Conservation (phyloP, 805 yeast genomes). For the Metschnikowia shivogae region DNA sequence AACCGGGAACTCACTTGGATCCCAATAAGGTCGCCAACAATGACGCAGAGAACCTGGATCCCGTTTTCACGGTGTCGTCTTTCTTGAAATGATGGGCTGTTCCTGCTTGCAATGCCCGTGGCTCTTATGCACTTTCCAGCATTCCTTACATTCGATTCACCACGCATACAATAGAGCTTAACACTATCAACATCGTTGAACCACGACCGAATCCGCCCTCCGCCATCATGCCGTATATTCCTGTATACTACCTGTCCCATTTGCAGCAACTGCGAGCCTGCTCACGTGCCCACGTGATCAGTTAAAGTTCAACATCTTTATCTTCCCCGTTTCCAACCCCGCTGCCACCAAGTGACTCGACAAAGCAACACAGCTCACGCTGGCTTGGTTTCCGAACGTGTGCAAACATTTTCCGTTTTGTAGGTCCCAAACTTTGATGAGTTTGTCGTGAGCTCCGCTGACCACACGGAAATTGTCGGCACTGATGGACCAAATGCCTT, state of each 20-base stretch:
- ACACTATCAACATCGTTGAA: too few species aligned
- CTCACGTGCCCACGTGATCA: not conserved
- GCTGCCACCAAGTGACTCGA: slow-evolving; percentile 88
- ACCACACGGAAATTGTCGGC: slow-evolving; percentile 94
- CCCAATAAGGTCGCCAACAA: not conserved
- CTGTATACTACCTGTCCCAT: not conserved
- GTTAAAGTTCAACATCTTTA: slow-evolving; percentile 55
- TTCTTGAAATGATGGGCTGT: slow-evolving; percentile 7
- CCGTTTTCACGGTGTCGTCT: slow-evolving; percentile 14
- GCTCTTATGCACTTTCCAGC: too few species aligned
- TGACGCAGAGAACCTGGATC: not conserved
- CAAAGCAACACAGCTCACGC: slow-evolving; percentile 67
- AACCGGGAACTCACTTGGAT: slow-evolving; percentile 4
- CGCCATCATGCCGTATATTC: too few species aligned
- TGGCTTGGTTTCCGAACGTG: slow-evolving; percentile 72
- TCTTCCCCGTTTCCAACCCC: slow-evolving; percentile 85
- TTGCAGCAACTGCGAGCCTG: not conserved
- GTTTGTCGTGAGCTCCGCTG: slow-evolving; percentile 90
- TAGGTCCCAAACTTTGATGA: slow-evolving; percentile 91
- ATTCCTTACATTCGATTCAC: too few species aligned
- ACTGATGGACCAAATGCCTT: slow-evolving; percentile 96
- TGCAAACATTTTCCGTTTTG: slow-evolving; percentile 93
- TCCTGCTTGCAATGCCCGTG: too few species aligned
- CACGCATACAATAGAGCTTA: too few species aligned
- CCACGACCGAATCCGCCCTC: too few species aligned